phyloP scores from a whole-genome alignment of 1,284 basidiomycete genomes.

The Ganoderma lingzhi region DNA sequence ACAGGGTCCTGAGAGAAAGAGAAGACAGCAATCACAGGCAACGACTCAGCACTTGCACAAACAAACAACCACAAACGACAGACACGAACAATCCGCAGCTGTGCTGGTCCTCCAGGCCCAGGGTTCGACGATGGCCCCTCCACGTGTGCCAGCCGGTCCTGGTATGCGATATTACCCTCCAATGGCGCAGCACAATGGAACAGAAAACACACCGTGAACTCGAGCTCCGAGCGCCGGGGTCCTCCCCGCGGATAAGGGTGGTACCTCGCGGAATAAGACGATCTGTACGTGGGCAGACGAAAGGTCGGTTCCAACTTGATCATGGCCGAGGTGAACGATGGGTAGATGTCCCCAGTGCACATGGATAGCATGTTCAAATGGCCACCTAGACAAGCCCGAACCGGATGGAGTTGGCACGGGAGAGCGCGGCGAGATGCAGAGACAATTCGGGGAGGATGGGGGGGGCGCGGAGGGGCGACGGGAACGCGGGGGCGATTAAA shows the following conservation, averaged over 20 bases:
- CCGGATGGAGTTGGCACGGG: neutral
- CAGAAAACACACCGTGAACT: neutral
- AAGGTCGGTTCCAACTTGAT: neutral
- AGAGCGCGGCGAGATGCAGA: neutral
- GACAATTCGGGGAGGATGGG: neutral
- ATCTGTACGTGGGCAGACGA: neutral
- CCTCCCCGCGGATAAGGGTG: constrained; percentile 4
- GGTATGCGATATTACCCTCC: neutral
- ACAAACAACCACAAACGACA: neutral
- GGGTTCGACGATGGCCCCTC: neutral
- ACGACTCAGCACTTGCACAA: neutral
- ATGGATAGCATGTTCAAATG: neutral
- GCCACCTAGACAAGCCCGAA: neutral
- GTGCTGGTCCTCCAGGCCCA: neutral
- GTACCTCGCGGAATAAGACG: neutral
- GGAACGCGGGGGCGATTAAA: neutral
- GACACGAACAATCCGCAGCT: neutral
- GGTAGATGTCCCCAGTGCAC: neutral
- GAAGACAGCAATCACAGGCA: neutral
- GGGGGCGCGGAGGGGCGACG: neutral
- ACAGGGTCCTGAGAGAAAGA: neutral
- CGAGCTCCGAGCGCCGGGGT: neutral
- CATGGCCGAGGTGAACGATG: constrained; percentile 5
- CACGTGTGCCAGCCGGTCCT: neutral
- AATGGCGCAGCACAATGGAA: neutral